phyloP scores from a whole-genome alignment of 495 filamentous ascomycete genomes.

The Hamigera avellanea region DNA sequence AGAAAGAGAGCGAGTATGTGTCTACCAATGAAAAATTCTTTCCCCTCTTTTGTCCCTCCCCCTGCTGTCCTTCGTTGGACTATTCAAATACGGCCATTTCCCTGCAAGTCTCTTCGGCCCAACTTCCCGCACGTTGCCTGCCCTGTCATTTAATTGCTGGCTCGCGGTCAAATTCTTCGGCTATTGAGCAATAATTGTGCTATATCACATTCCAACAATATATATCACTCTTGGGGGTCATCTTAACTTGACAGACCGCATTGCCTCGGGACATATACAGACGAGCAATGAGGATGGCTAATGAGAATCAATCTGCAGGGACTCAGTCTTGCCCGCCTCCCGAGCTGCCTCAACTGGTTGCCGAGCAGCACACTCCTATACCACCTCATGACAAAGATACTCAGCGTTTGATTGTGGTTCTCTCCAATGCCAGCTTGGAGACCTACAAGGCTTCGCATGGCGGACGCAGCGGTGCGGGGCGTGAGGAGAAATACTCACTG shows the following conservation, averaged over 20 bases:
- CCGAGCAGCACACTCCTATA: constrained; percentile 84
- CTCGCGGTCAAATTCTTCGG: too few species aligned
- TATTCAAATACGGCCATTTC: too few species aligned
- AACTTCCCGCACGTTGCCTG: too few species aligned
- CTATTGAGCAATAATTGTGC: too few species aligned
- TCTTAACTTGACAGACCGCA: not conserved
- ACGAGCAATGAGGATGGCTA: constrained; percentile 9
- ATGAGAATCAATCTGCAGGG: constrained; percentile 30
- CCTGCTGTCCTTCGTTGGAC: too few species aligned
- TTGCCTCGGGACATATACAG: too few species aligned
- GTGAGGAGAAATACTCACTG: constrained; percentile 89
- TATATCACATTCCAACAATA: too few species aligned
- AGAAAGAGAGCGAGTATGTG: constrained; percentile 39
- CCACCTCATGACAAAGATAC: constrained; percentile 75
- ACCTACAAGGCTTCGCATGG: constrained; percentile 81
- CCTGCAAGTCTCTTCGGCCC: too few species aligned
- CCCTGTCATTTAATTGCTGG: too few species aligned
- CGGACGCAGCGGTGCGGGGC: constrained; percentile 51
- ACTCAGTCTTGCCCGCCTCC: constrained; percentile 94
- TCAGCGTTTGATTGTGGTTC: constrained; percentile 84
- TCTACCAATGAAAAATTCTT: constrained; percentile 1
- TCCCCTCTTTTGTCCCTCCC: too few species aligned
- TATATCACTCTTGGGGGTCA: too few species aligned
- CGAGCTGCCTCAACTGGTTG: constrained; percentile 76
- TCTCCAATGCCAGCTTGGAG: constrained; percentile 94